Conservation (phyloP, 1,284 basidiomycete genomes). For the Melanopsichium pennsylvanicum region DNA sequence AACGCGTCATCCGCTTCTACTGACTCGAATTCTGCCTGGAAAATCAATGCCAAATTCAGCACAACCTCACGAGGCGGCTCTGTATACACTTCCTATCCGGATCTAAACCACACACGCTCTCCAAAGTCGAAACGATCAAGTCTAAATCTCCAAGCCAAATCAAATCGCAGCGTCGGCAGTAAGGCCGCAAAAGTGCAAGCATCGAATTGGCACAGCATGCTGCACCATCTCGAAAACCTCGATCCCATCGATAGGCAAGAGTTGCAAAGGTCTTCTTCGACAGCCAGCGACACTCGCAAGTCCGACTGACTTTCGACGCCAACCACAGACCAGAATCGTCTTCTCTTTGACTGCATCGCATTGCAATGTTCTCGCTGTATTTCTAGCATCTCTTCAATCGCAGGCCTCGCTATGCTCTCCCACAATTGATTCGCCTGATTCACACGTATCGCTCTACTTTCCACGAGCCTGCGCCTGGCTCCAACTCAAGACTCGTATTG, state of each 20-base stretch:
- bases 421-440: too few relatives aligned
- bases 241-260: constrained; percentile 36
- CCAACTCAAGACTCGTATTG: too few relatives aligned
- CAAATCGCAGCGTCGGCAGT: constrained; percentile 18
- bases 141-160: constrained; percentile 7
- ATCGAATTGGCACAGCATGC: constrained; percentile 20
- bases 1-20: not conserved
- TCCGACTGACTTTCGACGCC: constrained; percentile 17
- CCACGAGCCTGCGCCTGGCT: too few relatives aligned
- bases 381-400: constrained; percentile 12
- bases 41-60: constrained; percentile 44
- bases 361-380: constrained; percentile 8
- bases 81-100: constrained; percentile 30
- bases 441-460: too few relatives aligned
- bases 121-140: constrained; percentile 15
- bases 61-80: constrained; percentile 33
- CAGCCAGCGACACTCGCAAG: constrained; percentile 39
- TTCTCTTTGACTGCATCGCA: constrained; percentile 11
- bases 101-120: constrained; percentile 11
- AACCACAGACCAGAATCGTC: too few relatives aligned
- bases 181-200: constrained; percentile 36
- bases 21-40: constrained; percentile 13
- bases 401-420: too few relatives aligned
- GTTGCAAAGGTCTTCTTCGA: constrained; percentile 30
- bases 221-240: constrained; percentile 35